Evolutionary conservation across 2,329 filamentous ascomycete species (phyloP).

Genomic region (Nannizziopsis barbatae): DNA sequence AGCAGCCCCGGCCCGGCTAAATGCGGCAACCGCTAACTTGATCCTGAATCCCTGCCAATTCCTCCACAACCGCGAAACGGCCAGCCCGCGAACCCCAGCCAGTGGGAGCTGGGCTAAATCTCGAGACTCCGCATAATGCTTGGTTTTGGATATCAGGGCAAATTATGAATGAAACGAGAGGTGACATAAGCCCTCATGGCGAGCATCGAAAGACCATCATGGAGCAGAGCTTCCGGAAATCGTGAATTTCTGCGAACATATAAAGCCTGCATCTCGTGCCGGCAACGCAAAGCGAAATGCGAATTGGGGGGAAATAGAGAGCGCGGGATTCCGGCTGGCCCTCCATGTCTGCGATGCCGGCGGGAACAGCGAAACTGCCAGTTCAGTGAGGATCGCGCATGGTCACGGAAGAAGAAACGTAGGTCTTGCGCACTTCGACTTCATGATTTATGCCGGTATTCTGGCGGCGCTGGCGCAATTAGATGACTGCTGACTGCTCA

Average conservation of each 20-base stretch:
- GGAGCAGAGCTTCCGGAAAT: slow-evolving; percentile 16
- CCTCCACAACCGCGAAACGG: not conserved
- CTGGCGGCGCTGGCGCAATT: not conserved
- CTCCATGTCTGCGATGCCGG: slow-evolving; percentile 40
- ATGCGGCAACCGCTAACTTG: slow-evolving; percentile 1
- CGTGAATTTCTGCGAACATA: slow-evolving; percentile 42
- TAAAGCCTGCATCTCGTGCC: slow-evolving; percentile 45
- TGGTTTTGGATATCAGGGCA: not conserved
- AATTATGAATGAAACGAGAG: slow-evolving; percentile 3
- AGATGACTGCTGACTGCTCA: not conserved
- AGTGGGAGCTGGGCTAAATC: not conserved
- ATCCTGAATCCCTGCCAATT: not conserved
- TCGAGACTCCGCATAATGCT: not conserved
- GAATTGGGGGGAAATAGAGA: slow-evolving; percentile 37
- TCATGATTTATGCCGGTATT: not conserved
- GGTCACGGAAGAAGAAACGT: slow-evolving; percentile 30
- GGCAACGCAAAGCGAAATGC: slow-evolving; percentile 44
- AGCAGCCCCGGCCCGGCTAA: not conserved
- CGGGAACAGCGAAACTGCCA: slow-evolving; percentile 42
- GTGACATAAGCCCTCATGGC: not conserved
- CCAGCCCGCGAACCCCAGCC: not conserved
- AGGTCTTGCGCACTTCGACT: slow-evolving; percentile 5
- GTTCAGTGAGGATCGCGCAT: slow-evolving; percentile 35
- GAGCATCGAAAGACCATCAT: slow-evolving; percentile 13
- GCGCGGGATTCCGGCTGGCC: slow-evolving; percentile 21